A percentile compares a stretch with the other conserved stretches of the same genome.
Conservation (phyloP, 148 eudicot species). For the Limonium bicolor region DNA sequence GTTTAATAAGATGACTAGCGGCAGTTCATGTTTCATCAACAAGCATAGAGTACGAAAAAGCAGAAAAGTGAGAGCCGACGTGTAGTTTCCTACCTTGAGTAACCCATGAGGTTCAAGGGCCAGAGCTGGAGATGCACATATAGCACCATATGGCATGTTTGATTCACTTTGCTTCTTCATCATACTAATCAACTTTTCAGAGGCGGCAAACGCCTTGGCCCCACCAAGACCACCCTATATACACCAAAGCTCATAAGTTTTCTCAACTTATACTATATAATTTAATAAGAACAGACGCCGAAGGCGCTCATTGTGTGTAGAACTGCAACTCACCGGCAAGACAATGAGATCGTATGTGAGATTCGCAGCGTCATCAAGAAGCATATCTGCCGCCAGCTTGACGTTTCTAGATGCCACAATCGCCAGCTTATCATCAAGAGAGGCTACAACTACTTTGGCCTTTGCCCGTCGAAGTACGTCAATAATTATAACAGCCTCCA, state of each 20-base stretch:
- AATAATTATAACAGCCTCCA: conserved; percentile 90
- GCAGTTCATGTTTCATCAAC: too few relatives aligned
- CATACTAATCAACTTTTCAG: conserved; percentile 60
- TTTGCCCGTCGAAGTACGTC: conserved; percentile 80
- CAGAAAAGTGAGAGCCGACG: too few relatives aligned
- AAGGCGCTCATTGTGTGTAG: too few relatives aligned
- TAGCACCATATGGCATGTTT: conserved; percentile 70
- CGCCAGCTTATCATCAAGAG: conserved; percentile 62
- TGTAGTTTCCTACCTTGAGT: conserved; percentile 97
- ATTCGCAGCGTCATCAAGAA: conserved; percentile 60
- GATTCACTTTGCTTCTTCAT: conserved; percentile 79
- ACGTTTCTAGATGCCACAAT: conserved; percentile 76
- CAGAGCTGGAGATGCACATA: conserved; percentile 95
- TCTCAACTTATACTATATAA: not conserved
- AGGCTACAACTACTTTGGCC: conserved; percentile 81
- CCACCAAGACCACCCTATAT: conserved; percentile 95
- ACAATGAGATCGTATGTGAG: conserved; percentile 69
- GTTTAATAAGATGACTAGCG: too few relatives aligned
- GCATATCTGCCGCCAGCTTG: conserved; percentile 74
- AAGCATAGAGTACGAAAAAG: too few relatives aligned
- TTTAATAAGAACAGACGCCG: too few relatives aligned
- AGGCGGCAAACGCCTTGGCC: conserved; percentile 69
- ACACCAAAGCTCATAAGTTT: not conserved
- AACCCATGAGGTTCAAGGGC: conserved; percentile 88
- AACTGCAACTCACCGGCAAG: conserved; percentile 55